phyloP scores from a whole-genome alignment of 305 asterid genomes.

The Striga hermonthica region DNA sequence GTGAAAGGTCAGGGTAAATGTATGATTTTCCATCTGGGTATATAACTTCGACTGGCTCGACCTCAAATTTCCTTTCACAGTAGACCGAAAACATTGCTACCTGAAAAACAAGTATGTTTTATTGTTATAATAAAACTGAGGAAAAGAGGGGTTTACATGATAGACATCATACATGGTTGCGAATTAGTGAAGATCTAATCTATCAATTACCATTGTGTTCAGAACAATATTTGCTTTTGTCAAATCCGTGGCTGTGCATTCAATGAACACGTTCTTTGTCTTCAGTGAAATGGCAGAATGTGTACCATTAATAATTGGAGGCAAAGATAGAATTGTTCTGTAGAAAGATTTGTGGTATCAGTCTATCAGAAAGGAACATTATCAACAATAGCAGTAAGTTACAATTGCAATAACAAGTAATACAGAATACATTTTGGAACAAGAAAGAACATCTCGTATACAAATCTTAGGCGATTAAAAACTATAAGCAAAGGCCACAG shows the following conservation, averaged over 20 bases:
- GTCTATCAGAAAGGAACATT: conserved; percentile 1
- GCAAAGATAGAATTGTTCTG: conserved; percentile 93
- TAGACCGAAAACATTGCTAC: conserved; percentile 91
- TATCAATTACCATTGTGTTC: conserved; percentile 72
- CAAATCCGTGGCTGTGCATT: conserved; percentile 96
- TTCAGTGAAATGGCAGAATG: conserved; percentile 87
- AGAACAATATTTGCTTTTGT: conserved; percentile 84
- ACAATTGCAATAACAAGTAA: neutral
- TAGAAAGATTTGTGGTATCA: conserved; percentile 30
- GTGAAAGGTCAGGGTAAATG: conserved; percentile 69
- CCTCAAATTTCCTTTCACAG: conserved; percentile 76
- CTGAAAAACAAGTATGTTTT: conserved; percentile 38
- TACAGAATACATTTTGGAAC: neutral
- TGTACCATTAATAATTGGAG: conserved; percentile 92
- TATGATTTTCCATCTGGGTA: conserved; percentile 60
- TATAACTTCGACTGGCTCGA: conserved; percentile 83
- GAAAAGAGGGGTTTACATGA: conserved; percentile 2
- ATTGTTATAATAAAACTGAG: conserved; percentile 15
- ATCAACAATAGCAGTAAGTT: neutral
- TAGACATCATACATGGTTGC: neutral
- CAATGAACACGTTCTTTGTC: conserved; percentile 86
- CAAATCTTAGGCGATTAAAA: conserved; percentile 6
- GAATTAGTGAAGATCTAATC: neutral
- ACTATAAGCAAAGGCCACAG: conserved; percentile 20
- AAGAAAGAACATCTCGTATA: neutral